Base-by-base conservation (phyloP, 495 filamentous ascomycete genomes). In the Halenospora varia region DNA sequence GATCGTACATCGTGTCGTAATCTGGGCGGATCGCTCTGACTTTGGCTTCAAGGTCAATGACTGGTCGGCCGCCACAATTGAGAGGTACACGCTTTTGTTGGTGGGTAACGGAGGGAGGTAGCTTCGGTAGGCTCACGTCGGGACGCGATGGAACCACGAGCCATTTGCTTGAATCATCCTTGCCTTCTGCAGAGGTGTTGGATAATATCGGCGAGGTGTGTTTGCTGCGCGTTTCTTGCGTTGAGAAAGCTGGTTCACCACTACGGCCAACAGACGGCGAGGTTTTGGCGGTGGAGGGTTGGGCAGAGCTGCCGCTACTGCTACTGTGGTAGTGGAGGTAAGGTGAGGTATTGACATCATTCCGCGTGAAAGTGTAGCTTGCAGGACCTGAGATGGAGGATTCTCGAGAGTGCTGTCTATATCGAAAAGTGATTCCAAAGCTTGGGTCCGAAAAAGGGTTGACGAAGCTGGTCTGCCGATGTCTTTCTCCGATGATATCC, bases 351-450 rank as follows among this genome's bases (percentile, higher is more conserved):
- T 15, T 20, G 18, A 6, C 17, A n/a, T n/a, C 42, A 17, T 3
- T 17, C 4, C 13, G 4, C 29, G 29, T 35, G 13, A 35, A 35
- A 4, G 13, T 13, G 13, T 13, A 6, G 29, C 29, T 13, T 6
- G 4, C 11, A 26, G 23, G 4, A 35, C 11, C 24, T 35, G 50
- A 25, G 25, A 41, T 26, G n/a, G 15, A 26, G 6, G 25, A 25
- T 39, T 55, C 23, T 17, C 19, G 44, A 48, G 41, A 48, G 13
- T 47, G n/a, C n/a, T n/a, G 40, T 47, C 42, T 25, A 22, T 56
- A 48, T 29, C 53, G 20, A 35, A 35, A 56, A 8, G 23, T 22
- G 23, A 48, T 56, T 4, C 53, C 53, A 39, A 56, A 48, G 11
- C 17, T 23, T 29, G 41, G 41, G 10, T 35, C 25, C 19, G 48